phyloP scores from a whole-genome alignment of 495 filamentous ascomycete species.

The Penicillium ucsense region DNA sequence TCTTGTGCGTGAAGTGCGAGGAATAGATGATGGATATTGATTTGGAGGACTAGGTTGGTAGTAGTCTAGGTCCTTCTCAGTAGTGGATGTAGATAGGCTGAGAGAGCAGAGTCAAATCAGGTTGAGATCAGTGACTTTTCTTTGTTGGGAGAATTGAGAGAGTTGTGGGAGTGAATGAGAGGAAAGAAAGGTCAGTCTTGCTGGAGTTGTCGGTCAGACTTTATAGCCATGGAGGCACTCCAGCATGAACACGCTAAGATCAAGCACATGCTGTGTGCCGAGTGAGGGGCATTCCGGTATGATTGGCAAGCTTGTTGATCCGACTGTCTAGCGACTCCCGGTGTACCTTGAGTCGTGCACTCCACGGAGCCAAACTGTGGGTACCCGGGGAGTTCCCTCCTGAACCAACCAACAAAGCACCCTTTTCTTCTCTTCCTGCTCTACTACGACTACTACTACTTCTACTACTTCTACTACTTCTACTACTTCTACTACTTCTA shows the following conservation, averaged over 20 bases:
- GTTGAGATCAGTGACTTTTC: not conserved
- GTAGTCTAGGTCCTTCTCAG: not conserved
- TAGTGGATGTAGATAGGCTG: slow-evolving; percentile 1
- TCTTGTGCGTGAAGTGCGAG: not conserved
- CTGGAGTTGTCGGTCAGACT: slow-evolving; percentile 19
- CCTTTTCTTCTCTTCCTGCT: too few relatives aligned
- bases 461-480: too few relatives aligned
- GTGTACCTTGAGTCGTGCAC: slow-evolving; percentile 9
- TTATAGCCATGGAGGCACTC: slow-evolving; percentile 19
- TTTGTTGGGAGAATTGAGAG: not conserved
- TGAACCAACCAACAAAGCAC: slow-evolving; percentile 4
- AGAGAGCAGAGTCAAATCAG: not conserved
- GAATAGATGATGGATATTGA: not conserved
- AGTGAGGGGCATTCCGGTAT: slow-evolving; percentile 19
- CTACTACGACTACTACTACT: too few relatives aligned
- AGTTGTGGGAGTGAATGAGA: not conserved
- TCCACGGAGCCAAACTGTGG: slow-evolving; percentile 13
- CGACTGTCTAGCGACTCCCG: slow-evolving; percentile 1
- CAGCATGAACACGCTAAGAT: not conserved
- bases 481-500: too few relatives aligned
- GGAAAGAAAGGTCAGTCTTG: not conserved
- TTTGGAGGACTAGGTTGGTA: not conserved
- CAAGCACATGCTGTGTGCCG: slow-evolving; percentile 14
- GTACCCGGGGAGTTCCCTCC: slow-evolving; percentile 15
- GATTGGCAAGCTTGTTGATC: slow-evolving; percentile 24